Evolutionary conservation across 495 filamentous ascomycete genomes (phyloP), one percentile per base, ranked within the genome.

Genomic region (Penicillium angulare): DNA sequence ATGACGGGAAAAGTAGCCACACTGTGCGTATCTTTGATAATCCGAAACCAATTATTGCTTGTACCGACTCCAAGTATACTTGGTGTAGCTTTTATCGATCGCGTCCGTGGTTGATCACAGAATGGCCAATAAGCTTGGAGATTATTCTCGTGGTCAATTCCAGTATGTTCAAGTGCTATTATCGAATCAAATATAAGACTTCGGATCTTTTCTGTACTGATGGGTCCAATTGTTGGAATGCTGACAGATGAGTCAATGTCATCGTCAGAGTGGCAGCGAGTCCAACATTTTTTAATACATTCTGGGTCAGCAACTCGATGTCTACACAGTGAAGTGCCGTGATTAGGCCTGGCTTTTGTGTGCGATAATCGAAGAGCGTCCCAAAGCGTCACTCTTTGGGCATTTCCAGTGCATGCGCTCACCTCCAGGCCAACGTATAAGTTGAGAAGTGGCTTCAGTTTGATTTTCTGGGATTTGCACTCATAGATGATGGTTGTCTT

Each of bases 341-440:
- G 4, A 23, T 17, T 15, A 4, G 16, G 8, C 8, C 1, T 8
- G 2, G 2, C 24, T 5, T 18, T 26, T 22, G 42, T 46, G 6
- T 55, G 41, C 5, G 47, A 50, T 7, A 56, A 26, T 6, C 48
- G 47, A 17, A 56, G 36, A 0, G 43, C 53, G 43, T 56, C 47
- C 53, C 47, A 56, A 4, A 56, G 47, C 9, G 20, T 56, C 20
- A 51, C 47, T 38, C 48, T 17, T 7, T 22, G 43, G 17, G 47
- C 53, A 43, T 56, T 56, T 6, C 47, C 53, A n/a, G 53, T 56
- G 7, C 47, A 56, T 9, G 42, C 42, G 20, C 47, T 56, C 3
- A 56, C 29, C 31, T 56, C 48, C 10, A 56, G 33, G 5, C 53
- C 53, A 18, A 51, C 32, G 1, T 17, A 35, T 8, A 50, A 29